Evolutionary conservation across 2,329 filamentous ascomycete species (phyloP), one percentile per base, ranked within the genome.

Genomic region (Zopfia rhizophila): DNA sequence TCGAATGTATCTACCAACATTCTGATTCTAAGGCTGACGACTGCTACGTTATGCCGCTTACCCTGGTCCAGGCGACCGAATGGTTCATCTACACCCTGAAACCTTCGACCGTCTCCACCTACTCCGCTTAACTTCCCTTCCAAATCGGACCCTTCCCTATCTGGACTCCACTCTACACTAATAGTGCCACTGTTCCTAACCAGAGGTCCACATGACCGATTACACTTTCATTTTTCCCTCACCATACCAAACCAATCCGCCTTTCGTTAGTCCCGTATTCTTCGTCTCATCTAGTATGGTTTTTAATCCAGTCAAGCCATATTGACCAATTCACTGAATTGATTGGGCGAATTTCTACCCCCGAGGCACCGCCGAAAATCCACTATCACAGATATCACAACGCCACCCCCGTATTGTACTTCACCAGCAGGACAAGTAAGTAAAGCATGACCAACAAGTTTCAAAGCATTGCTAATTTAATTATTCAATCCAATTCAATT

Each of bases 371-470:
- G 33, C 33, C 33, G 17, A 37, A 37, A 37, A 37, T 37, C 33
- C 33, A 37, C 33, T 37, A 37, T 37, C n/a, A 37, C 33, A 37
- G 17, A 37, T 37, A 37, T 37, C 33, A 37, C 33, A 37, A 37
- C 33, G 33, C 33, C n/a, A 37, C 21, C 17, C 33, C 33, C n/a
- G n/a, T 22, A 37, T 37, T 37, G n/a, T 37, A 37, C 33, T 37
- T 37, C n/a, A 37, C 21, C n/a, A 37, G 33, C n/a, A 37, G 33
- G 33, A 37, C 18, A 37, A 37, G 18, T 23, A 37, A 23, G 33
- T 37, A 37, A 23, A 37, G 24, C 21, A 37, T 22, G n/a, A 37
- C 33, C n/a, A 37, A 37, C 21, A 37, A 37, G 21, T 37, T 37
- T 37, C 17, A 37, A 37, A 37, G 21, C 21, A 19, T 37, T 37